These are phyloP conservation scores for Rhizomucor pusillus DNA, from an alignment of 371 early-diverging fungal genomes.

Conservation along the genomic window DNA sequence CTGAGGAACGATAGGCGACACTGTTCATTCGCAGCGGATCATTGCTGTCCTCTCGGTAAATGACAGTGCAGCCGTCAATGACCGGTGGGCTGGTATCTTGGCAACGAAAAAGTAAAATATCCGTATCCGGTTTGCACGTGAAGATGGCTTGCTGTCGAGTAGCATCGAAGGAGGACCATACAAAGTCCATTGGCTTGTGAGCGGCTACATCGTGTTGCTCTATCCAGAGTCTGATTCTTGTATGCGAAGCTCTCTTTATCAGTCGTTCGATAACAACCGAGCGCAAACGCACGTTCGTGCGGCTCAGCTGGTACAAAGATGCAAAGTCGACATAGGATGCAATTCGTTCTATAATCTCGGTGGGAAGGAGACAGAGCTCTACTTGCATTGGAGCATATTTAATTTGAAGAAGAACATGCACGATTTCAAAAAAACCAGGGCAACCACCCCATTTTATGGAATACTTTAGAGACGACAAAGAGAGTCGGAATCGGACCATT, in stretches of 20 bases:
- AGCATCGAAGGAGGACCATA: neutral
- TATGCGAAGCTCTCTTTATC: neutral
- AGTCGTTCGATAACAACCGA: neutral
- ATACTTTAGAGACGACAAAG: too few species aligned
- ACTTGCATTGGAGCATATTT: neutral
- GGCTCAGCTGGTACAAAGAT: slow-evolving; percentile 1
- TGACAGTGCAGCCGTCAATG: slow-evolving; percentile 2
- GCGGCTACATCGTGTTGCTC: neutral
- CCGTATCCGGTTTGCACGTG: neutral
- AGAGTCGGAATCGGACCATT: neutral
- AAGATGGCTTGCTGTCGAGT: neutral
- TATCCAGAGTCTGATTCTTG: slow-evolving; percentile 1
- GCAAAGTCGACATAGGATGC: neutral
- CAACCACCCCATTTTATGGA: too few species aligned
- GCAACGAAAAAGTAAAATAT: neutral
- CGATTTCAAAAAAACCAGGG: too few species aligned
- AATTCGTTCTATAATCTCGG: neutral
- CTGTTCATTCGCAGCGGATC: neutral
- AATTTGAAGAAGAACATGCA: too few species aligned
- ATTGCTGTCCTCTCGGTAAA: neutral
- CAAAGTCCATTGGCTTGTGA: slow-evolving; percentile 2
- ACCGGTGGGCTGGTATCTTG: neutral
- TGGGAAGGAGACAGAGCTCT: neutral
- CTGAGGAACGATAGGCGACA: too few species aligned
- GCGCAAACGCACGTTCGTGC: neutral